phyloP scores from a whole-genome alignment of 371 early-diverging fungal genomes.

The Lichtheimia ornata region DNA sequence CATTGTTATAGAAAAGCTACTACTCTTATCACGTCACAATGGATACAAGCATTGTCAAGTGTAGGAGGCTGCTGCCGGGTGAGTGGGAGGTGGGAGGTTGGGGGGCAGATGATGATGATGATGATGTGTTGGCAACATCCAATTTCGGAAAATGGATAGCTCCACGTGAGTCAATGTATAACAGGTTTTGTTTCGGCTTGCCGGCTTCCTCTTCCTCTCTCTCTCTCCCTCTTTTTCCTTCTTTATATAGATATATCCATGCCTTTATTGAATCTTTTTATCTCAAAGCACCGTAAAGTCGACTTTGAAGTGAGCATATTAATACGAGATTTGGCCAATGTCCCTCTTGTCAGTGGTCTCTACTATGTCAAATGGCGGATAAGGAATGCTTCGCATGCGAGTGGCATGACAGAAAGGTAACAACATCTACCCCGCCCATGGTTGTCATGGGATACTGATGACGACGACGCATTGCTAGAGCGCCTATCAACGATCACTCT shows the following conservation, averaged over 20 bases:
- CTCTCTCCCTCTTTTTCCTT: slow-evolving; percentile 5
- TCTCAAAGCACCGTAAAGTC: slow-evolving; percentile 60
- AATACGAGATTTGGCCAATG: slow-evolving; percentile 62
- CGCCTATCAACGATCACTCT: slow-evolving; percentile 56
- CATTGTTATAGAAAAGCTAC: no score
- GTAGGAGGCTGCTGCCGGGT: no score
- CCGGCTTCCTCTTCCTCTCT: neutral
- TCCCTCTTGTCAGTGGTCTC: slow-evolving; percentile 67
- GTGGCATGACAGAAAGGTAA: slow-evolving; percentile 54
- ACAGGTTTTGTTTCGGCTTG: no score
- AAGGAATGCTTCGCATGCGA: slow-evolving; percentile 45
- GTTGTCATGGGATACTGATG: neutral
- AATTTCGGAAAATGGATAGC: no score
- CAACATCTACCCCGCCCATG: neutral
- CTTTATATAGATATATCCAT: slow-evolving; percentile 5
- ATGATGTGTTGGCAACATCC: no score
- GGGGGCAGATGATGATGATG: no score
- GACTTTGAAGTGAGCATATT: slow-evolving; percentile 49
- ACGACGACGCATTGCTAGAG: slow-evolving; percentile 26
- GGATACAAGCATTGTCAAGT: no score
- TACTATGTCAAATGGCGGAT: slow-evolving; percentile 69
- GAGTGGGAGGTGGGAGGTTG: no score
- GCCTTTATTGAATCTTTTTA: slow-evolving; percentile 48
- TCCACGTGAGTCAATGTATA: no score
- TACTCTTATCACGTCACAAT: no score